Percentiles rank a stretch among this genome's conserved stretches.
These are phyloP conservation scores for Wickerhamiella allomyrinae DNA, from an alignment of 805 yeast genomes.

Conservation along the genomic window DNA sequence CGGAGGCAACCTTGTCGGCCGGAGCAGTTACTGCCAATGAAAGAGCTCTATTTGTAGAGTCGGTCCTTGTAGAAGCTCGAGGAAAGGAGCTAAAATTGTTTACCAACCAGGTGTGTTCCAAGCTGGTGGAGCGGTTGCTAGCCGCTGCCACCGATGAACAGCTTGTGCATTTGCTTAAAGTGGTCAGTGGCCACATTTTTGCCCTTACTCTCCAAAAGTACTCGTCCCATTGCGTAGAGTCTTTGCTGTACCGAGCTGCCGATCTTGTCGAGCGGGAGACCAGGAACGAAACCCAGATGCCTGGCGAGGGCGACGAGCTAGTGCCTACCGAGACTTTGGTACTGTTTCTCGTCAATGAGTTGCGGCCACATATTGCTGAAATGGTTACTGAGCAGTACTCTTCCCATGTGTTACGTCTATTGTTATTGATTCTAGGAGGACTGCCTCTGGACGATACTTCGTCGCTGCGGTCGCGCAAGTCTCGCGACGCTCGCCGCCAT, in stretches of 20 bases:
- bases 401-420: slow-evolving; percentile 69
- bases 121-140: slow-evolving; percentile 77
- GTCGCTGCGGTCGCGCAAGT: slow-evolving; percentile 65
- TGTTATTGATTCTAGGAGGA: slow-evolving; percentile 61
- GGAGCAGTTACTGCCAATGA: slow-evolving; percentile 73
- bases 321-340: slow-evolving; percentile 54
- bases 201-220: slow-evolving; percentile 74
- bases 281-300: slow-evolving; percentile 25
- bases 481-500: slow-evolving; percentile 69
- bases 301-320: slow-evolving; percentile 20
- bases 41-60: slow-evolving; percentile 50
- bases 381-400: slow-evolving; percentile 70
- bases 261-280: slow-evolving; percentile 57
- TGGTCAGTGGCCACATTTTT: slow-evolving; percentile 62
- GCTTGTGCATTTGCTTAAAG: slow-evolving; percentile 46
- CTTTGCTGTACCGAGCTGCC: slow-evolving; percentile 62
- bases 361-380: slow-evolving; percentile 41
- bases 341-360: slow-evolving; percentile 48
- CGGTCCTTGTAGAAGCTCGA: slow-evolving; percentile 70
- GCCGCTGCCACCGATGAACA: slow-evolving; percentile 50
- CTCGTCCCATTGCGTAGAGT: slow-evolving; percentile 86
- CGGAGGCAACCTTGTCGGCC: slow-evolving; percentile 72
- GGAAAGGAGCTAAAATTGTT: slow-evolving; percentile 87
- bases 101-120: slow-evolving; percentile 90
- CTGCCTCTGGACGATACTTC: slow-evolving; percentile 57